phyloP scores from a whole-genome alignment of 2,329 filamentous ascomycete genomes.

The Penicillium frequentans region DNA sequence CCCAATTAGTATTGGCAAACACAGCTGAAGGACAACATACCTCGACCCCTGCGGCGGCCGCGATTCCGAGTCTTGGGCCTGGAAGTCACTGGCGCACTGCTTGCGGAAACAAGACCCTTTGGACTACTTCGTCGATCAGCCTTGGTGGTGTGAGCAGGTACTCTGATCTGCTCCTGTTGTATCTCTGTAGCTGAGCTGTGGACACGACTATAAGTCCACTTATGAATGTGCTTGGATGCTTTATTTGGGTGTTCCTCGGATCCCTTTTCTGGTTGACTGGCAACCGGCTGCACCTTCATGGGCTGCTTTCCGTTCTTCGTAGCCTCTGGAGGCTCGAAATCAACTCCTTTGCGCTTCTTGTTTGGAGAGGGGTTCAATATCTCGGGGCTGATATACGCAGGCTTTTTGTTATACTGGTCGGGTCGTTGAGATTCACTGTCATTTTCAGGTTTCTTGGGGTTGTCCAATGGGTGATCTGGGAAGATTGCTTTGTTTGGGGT shows the following conservation, averaged over 20 bases:
- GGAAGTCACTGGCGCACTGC: conserved; percentile 15
- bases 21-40: conserved; percentile 16
- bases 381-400: background rate
- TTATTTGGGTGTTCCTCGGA: conserved; percentile 3
- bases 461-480: background rate
- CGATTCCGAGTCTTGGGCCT: conserved; percentile 15
- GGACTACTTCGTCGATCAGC: conserved; percentile 30
- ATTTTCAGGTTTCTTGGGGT: background rate
- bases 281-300: background rate
- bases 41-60: conserved; percentile 26
- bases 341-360: conserved; percentile 26
- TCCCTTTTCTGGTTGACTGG: background rate
- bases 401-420: no score
- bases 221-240: conserved; percentile 16
- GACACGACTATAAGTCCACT: conserved; percentile 25
- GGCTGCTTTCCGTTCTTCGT: background rate
- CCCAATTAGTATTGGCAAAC: background rate
- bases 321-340: conserved; percentile 16
- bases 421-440: background rate
- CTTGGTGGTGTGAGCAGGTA: background rate
- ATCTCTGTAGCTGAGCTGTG: conserved; percentile 14
- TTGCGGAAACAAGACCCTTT: conserved; percentile 29
- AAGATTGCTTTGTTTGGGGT: background rate
- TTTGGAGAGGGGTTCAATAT: background rate
- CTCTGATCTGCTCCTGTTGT: conserved; percentile 6